Base-by-base conservation (phyloP, 805 yeast genomes). In the Teunomyces barrocoloradensis region DNA sequence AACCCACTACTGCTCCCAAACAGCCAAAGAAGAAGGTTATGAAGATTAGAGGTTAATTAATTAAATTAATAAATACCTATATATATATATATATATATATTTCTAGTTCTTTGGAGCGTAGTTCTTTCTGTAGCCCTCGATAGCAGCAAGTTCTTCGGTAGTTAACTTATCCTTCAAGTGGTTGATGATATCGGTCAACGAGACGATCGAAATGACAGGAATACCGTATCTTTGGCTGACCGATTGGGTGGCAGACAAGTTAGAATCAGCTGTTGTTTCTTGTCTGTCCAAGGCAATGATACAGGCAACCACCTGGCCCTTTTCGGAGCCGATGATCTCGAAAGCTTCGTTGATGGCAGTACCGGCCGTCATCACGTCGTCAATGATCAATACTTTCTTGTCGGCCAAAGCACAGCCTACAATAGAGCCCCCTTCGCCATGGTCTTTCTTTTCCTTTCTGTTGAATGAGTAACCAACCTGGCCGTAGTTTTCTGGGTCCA, bases 341-440 rank as follows among this genome's bases (percentile, higher is more conserved):
- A 88, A 87, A 0, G 98, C 97, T 71, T 94, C 98, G 58, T 87
- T 87, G 64, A 91, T 90, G 43, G 99, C 98, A 49, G 98, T 94
- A 35, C 99, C 99, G 1, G 98, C 98, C 50, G 98, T 92, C 84
- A 92, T 91, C 37, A 94, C 97, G 61, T 92, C 99, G 67, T 94
- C 99, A 52, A 92, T 89, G 59, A 94, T 88, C 59, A 94, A 73
- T 20, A 92, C 81, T 51, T 78, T 78, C 66, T 91, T 86, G 42
- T 79, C 87, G 51, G 78, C 77, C 58, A 92, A 78, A 5, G 81
- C 68, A 40, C 87, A 82, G 32, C 99, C 99, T 36, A 94, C 98
- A 57, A 92, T 87, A 48, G 80, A 80, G 11, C 99, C 99, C 56
- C 98, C 99, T 73, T 92, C 99, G 47, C 99, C 99, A 64, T 92